phyloP scores from a whole-genome alignment of 1,284 basidiomycete species.

The Ustilago vetiveriae region DNA sequence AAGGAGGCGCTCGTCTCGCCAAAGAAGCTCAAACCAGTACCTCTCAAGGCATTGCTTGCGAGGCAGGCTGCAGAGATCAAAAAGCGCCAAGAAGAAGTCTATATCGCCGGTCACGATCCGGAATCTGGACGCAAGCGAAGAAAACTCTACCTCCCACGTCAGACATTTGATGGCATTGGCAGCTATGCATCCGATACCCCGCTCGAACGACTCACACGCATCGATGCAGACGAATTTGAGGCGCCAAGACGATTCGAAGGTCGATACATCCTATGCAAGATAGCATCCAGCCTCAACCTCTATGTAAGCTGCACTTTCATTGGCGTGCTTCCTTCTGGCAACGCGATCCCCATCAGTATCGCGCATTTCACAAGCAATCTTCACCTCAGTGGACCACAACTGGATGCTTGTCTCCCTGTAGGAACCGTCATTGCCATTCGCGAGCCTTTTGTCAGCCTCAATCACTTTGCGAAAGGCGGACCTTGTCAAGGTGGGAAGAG shows the following conservation, averaged over 20 bases:
- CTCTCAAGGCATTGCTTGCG: slow-evolving; percentile 54
- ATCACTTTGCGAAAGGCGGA: slow-evolving; percentile 58
- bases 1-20: slow-evolving; percentile 25
- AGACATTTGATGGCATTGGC: slow-evolving; percentile 56
- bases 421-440: slow-evolving; percentile 61
- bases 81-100: slow-evolving; percentile 47
- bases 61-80: slow-evolving; percentile 57
- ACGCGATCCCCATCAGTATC: slow-evolving; percentile 55
- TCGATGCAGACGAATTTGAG: slow-evolving; percentile 49
- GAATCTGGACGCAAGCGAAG: slow-evolving; percentile 28
- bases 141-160: slow-evolving; percentile 49
- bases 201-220: slow-evolving; percentile 31
- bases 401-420: slow-evolving; percentile 49
- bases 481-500: slow-evolving; percentile 56
- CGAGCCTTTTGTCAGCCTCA: slow-evolving; percentile 60
- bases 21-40: slow-evolving; percentile 52
- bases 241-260: slow-evolving; percentile 47
- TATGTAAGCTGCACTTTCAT: slow-evolving; percentile 61
- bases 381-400: slow-evolving; percentile 28
- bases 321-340: slow-evolving; percentile 46
- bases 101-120: slow-evolving; percentile 22
- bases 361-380: slow-evolving; percentile 61
- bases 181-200: slow-evolving; percentile 49
- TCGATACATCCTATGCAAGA: slow-evolving; percentile 54
- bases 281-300: slow-evolving; percentile 52